A percentile compares a stretch with the other conserved stretches of the same genome.
Conservation (phyloP, 2,329 filamentous ascomycete species). For the Aureobasidium lini region DNA sequence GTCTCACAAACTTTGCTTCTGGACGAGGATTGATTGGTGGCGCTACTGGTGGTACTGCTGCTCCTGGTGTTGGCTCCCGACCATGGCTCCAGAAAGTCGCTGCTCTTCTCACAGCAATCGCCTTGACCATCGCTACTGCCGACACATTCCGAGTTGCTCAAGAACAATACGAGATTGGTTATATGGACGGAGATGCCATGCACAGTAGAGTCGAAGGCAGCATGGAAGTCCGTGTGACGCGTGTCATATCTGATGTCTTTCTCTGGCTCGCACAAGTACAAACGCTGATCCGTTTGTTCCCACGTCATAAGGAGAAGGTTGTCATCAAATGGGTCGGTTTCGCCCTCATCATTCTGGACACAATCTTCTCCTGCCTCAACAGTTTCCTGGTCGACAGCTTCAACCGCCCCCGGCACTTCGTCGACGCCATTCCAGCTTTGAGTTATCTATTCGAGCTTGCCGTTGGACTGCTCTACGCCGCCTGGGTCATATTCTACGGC, state of each 20-base stretch:
- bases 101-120: slow-evolving; percentile 61
- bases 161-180: slow-evolving; percentile 68
- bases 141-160: slow-evolving; percentile 84
- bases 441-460: slow-evolving; percentile 87
- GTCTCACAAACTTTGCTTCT: slow-evolving; percentile 43
- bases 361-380: slow-evolving; percentile 85
- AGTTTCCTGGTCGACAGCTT: slow-evolving; percentile 62
- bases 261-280: slow-evolving; percentile 97
- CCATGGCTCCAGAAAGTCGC: slow-evolving; percentile 81
- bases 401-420: slow-evolving; percentile 65
- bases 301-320: slow-evolving; percentile 92
- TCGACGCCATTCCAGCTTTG: slow-evolving; percentile 82
- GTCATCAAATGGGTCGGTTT: slow-evolving; percentile 99
- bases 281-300: slow-evolving; percentile 90
- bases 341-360: slow-evolving; percentile 81
- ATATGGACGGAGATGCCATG: slow-evolving; percentile 69
- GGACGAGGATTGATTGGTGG: slow-evolving; percentile 82
- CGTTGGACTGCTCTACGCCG: slow-evolving; percentile 79
- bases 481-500: slow-evolving; percentile 89
- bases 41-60: slow-evolving; percentile 55
- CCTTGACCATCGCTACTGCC: slow-evolving; percentile 84
- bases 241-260: slow-evolving; percentile 91
- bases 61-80: slow-evolving; percentile 80
- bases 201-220: slow-evolving; percentile 75
- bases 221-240: slow-evolving; percentile 78